phyloP scores from a whole-genome alignment of 2,329 filamentous ascomycete genomes.

The Talaromyces sp. region DNA sequence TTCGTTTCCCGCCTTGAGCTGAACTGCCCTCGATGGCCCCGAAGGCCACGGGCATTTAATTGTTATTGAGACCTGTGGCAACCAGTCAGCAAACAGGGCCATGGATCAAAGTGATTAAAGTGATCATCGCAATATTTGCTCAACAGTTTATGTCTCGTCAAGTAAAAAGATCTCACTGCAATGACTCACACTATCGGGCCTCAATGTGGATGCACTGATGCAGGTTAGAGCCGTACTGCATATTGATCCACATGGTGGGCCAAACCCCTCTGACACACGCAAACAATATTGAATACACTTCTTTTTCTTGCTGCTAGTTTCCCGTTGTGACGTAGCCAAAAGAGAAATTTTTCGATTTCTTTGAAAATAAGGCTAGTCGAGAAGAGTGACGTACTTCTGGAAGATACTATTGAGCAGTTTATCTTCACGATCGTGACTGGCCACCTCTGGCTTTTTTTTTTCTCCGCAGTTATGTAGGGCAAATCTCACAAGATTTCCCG shows the following conservation, averaged over 20 bases:
- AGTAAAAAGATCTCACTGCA: neutral
- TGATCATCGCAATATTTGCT: neutral
- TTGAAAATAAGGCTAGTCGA: neutral
- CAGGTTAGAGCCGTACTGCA: slow-evolving; percentile 3
- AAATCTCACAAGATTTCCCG: neutral
- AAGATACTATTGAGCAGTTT: neutral
- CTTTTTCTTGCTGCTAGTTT: neutral
- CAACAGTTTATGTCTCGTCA: neutral
- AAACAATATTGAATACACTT: neutral
- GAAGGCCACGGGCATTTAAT: neutral
- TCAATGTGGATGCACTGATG: slow-evolving; percentile 2
- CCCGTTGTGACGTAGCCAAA: neutral
- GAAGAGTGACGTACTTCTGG: neutral
- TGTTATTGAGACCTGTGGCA: neutral
- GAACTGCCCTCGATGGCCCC: neutral
- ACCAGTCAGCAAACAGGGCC: neutral
- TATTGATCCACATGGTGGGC: slow-evolving; percentile 9
- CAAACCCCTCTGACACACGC: slow-evolving; percentile 5
- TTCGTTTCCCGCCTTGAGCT: neutral
- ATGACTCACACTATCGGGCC: slow-evolving; percentile 11
- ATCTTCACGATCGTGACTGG: neutral
- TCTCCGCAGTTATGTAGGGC: neutral
- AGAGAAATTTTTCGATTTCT: neutral
- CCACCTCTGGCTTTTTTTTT: neutral
- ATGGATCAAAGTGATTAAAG: neutral